Base-by-base conservation (phyloP, 345 rosid species). In the Boechera stricta region DNA sequence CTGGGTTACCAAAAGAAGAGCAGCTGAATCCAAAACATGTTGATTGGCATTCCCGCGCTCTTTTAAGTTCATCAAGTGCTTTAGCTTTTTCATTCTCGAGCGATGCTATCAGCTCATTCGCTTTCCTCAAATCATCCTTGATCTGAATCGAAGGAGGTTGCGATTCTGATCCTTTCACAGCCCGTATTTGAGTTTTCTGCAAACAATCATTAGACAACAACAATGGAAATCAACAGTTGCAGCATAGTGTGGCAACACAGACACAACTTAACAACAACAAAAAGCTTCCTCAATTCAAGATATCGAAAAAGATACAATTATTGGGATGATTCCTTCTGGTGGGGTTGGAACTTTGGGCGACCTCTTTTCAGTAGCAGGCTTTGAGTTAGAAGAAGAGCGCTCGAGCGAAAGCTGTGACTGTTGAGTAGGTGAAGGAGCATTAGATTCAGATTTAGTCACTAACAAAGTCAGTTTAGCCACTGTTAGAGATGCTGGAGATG, bases 111-210 rank as follows among this genome's bases (percentile, higher is more conserved):
- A 80, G 80, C 80, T 92, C 94, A 74, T 87, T 92, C 0, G 99
- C 91, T 81, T 85, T 89, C 89, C 89, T 91, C 44, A 92, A 76
- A 80, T 95, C 99, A 64, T 95, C 98, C 89, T 87, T 93, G 5
- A 85, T 73, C 45, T 55, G 82, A 79, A 64, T 79, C 85, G 88
- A 69, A 54, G 88, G 94, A 33, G 88, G 71, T 77, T 89, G 97
- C 3, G 87, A 41, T 54, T 90, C 99, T 1, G 88, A 83, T 52
- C 85, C 94, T 82, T 79, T 92, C 62, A 57, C 80, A 51, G 62
- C 39, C 73, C 90, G 82, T 36, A 80, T 66, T 58, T 73, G 89
- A 44, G 84, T 84, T 78, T 82, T 95, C 99, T 92, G 85, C 84
- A 64, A 77, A 71, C 32, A 64, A 13, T 55, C 33, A 67, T 24